Base-by-base conservation (phyloP, 306 rosid species). In the Ormosia semicastrata region DNA sequence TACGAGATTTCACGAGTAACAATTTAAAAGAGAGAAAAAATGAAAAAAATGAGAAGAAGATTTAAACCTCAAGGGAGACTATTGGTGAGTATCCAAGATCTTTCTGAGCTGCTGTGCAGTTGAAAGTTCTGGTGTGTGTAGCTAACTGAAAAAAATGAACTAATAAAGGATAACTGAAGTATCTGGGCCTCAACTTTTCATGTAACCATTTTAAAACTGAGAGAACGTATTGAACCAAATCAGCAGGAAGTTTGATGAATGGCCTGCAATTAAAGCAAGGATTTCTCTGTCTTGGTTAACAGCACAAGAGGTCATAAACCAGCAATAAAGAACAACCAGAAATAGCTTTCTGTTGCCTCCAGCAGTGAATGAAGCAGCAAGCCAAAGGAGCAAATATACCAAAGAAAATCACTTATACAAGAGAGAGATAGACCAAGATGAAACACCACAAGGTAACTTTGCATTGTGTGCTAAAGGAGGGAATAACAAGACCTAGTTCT, bases 51-150 rank as follows among this genome's bases (percentile, higher is more conserved):
- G 52, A 56, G 75, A 71, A 33, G 52, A 56, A 30, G 63, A 83
- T 49, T 33, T 68, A 53, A 72, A 94, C 98, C 83, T 92, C 85
- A 37, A 86, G 83, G 57, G 98, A 76, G 88, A 92, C 93, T 73
- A 86, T 40, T 41, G 97, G 97, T 52, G 89, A 83, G 83, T 94
- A 94, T 73, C 90, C 93, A 62, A 94, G 47, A 76, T 87, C 76
- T 67, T 89, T 88, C 76, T 84, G 90, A 82, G 97, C 94, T 18
- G 94, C 93, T 33, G 82, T 34, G 77, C 93, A 90, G 83, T 86
- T 79, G 66, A 94, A 92, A 32, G 94, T 94, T 85, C 86, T 89
- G 47, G 87, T 87, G 80, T 78, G 75, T 14, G 89, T 85, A 77
- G 93, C 97, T 85, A 91, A 84, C 71, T 85, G 91, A 36, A 88